phyloP scores from a whole-genome alignment of 2,329 filamentous ascomycete species.

The Sclerotinia borealis region DNA sequence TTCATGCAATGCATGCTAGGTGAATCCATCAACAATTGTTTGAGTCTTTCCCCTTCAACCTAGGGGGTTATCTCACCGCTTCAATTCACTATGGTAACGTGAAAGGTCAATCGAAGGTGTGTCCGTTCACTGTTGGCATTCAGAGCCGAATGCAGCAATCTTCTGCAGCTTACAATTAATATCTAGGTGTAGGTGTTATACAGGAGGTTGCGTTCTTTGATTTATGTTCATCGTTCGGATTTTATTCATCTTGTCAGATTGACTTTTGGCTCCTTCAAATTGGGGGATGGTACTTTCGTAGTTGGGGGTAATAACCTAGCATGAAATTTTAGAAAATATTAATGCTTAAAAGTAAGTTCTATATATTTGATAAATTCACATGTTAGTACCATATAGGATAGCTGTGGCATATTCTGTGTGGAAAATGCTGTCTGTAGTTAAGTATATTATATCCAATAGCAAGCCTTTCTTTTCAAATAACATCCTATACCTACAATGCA shows the following conservation, averaged over 20 bases:
- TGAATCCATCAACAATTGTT: neutral
- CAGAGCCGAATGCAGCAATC: neutral
- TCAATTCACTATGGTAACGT: conserved; percentile 8
- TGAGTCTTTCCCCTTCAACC: neutral
- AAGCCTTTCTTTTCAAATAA: neutral
- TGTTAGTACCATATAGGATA: neutral
- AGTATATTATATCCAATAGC: neutral
- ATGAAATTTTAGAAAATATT: neutral
- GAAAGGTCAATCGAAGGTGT: neutral
- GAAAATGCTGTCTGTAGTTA: neutral
- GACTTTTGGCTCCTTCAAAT: neutral
- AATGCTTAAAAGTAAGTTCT: neutral
- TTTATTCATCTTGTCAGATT: neutral
- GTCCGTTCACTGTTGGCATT: neutral
- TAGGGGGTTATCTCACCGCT: conserved; percentile 1
- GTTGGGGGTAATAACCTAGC: neutral
- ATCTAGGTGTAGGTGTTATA: neutral
- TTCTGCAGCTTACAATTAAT: neutral
- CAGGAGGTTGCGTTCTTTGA: neutral
- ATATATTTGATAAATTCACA: too few relatives aligned
- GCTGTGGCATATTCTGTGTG: neutral
- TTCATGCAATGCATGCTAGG: too few relatives aligned
- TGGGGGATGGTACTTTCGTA: neutral
- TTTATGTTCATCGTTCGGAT: neutral
- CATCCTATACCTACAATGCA: conserved; percentile 4